Evolutionary conservation across 2,329 filamentous ascomycete species (phyloP).

Genomic region (Parafenestella ontariensis): DNA sequence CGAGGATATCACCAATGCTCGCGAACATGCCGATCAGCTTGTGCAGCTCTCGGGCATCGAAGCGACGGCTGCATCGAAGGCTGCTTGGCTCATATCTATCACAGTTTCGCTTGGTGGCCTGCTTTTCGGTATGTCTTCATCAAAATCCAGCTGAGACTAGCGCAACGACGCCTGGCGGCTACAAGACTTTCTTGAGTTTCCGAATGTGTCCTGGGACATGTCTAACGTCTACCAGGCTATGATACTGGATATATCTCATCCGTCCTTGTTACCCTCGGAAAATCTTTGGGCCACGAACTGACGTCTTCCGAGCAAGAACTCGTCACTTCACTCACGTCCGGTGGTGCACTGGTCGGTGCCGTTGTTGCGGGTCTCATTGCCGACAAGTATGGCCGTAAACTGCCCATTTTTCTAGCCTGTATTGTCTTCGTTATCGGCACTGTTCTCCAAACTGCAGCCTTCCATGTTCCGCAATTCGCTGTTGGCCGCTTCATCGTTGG

Average conservation of each 20-base stretch:
- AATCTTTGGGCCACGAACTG: slow-evolving; percentile 38
- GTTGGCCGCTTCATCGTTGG: slow-evolving; percentile 41
- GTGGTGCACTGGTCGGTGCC: slow-evolving; percentile 48
- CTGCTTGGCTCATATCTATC: slow-evolving; percentile 38
- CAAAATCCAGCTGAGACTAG: neutral
- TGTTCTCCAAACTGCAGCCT: slow-evolving; percentile 38
- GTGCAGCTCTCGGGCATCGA: slow-evolving; percentile 35
- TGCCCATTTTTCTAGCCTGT: slow-evolving; percentile 38
- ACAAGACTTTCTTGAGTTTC: neutral
- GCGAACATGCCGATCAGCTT: slow-evolving; percentile 24
- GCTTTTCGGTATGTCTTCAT: slow-evolving; percentile 28
- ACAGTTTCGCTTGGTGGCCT: slow-evolving; percentile 38
- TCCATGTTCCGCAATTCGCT: slow-evolving; percentile 34
- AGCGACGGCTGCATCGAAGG: slow-evolving; percentile 34
- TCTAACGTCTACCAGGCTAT: slow-evolving; percentile 28
- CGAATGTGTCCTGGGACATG: neutral
- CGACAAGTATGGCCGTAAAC: slow-evolving; percentile 43
- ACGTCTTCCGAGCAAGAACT: slow-evolving; percentile 47
- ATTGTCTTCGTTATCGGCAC: slow-evolving; percentile 40
- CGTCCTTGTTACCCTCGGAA: slow-evolving; percentile 48
- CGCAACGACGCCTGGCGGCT: neutral
- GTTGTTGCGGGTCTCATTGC: slow-evolving; percentile 48
- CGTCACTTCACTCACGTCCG: slow-evolving; percentile 49
- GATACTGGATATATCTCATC: slow-evolving; percentile 50
- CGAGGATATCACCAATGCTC: slow-evolving; percentile 26